phyloP scores from a whole-genome alignment of 176 grass and related monocot species.

The Oryza officinalis region DNA sequence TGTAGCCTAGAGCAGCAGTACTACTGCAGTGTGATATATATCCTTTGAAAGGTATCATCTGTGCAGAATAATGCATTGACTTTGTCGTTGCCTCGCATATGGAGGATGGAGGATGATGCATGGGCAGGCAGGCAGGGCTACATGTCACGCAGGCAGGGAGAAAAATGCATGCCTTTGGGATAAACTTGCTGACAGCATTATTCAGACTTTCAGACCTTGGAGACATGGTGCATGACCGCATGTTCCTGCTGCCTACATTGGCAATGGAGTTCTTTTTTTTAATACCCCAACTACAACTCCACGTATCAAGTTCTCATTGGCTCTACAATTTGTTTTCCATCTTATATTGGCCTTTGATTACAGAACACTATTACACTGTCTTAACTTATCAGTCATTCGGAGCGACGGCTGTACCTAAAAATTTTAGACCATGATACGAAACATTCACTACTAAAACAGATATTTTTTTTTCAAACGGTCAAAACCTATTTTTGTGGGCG shows the following conservation, averaged over 20 bases:
- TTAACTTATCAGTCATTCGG: no score
- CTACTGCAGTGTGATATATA: background rate
- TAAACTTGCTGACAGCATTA: conserved; percentile 24
- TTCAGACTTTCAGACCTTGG: conserved; percentile 34
- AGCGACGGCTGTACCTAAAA: no score
- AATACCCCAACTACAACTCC: background rate
- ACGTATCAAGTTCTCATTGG: conserved; percentile 39
- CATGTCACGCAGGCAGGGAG: background rate
- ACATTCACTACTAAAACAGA: no score
- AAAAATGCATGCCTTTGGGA: background rate
- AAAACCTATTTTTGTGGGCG: no score
- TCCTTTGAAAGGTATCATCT: background rate
- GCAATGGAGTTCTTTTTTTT: conserved; percentile 22
- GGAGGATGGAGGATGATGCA: background rate
- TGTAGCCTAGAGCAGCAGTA: background rate
- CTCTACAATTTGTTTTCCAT: background rate
- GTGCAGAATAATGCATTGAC: background rate
- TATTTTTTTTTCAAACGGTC: no score
- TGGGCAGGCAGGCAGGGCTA: background rate
- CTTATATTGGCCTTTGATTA: background rate
- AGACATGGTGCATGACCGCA: conserved; percentile 9
- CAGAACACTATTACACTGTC: background rate
- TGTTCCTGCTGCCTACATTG: conserved; percentile 22
- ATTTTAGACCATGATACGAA: no score
- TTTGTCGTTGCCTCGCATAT: background rate